Evolutionary conservation across 2,329 filamentous ascomycete species (phyloP), one percentile per base, ranked within the genome.

Genomic region (Ceratocystis eucalypticola): DNA sequence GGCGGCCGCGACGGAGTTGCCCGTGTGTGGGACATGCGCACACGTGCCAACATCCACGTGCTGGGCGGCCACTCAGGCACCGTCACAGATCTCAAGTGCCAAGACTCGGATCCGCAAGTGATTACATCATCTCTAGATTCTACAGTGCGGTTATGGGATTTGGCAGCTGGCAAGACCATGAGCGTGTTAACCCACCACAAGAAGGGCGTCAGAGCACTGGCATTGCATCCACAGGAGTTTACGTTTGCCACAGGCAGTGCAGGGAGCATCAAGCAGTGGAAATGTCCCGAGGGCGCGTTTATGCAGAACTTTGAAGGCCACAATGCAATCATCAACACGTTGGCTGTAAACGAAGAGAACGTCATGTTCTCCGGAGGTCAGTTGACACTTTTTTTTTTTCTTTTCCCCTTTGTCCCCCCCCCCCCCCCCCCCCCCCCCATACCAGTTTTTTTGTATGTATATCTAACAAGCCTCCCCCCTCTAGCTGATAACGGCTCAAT

Each of bases 241-340:
- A 99, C 95, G 0, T 99, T 99, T 74, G 94, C 94, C 3, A 92
- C 85, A 68, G 94, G 88, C 55, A 96, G 91, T 72, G 92, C 93
- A 0, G 88, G 89, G 28, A 92, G 89, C 74, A 96, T 99, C 77
- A 99, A 99, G 80, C 94, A 99, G 77, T 99, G 94, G 93, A 96
- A 97, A 75, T 97, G 92, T 71, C 95, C 95, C 1, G 91, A 96
- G 74, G 95, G 93, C 46, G 91, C 91, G 17, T 97, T 99, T 74
- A 99, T 99, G 94, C 92, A 96, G 76, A 97, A 97, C 74, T 97
- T 97, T 72, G 90, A 96, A 55, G 93, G 93, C 3, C 93, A 97
- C 73, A 96, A 96, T 72, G 85, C 91, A 68, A 95, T 99, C 74
- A 93, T 99, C 78, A 99, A 99, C 77, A 91, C 91, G 0, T 78